A percentile compares a stretch with the other conserved stretches of the same genome.
Conservation (phyloP, 108 stramenopile species). For the Cylindrotheca closterium region DNA sequence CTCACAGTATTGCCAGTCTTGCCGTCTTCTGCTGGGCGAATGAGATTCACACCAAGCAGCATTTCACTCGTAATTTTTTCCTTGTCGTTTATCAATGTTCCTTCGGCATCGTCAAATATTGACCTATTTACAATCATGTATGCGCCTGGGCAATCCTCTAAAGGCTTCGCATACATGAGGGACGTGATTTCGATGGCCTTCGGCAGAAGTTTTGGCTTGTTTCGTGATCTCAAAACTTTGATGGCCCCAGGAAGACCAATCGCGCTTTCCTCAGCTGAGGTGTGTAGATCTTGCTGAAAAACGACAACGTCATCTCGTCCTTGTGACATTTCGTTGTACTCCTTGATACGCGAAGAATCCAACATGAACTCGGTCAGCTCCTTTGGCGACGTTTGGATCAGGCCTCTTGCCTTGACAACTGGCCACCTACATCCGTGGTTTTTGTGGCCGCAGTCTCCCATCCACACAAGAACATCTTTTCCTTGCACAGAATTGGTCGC, state of each 20-base stretch:
- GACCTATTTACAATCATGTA: conserved; percentile 59
- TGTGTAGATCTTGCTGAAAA: conserved; percentile 36
- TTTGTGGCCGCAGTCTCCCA: conserved; percentile 9
- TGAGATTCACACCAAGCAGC: conserved; percentile 49
- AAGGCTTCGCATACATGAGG: conserved; percentile 42
- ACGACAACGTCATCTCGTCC: conserved; percentile 57
- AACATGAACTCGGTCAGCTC: conserved; percentile 47
- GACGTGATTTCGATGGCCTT: conserved; percentile 55
- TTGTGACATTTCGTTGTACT: conserved; percentile 65
- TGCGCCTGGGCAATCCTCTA: conserved; percentile 30
- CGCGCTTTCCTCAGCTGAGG: conserved; percentile 26
- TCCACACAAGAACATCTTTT: conserved; percentile 40
- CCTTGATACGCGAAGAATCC: conserved; percentile 46
- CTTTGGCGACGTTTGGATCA: conserved; percentile 43
- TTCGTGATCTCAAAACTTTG: conserved; percentile 50
- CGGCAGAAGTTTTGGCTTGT: conserved; percentile 44
- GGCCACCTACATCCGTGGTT: conserved; percentile 53
- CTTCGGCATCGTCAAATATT: conserved; percentile 52
- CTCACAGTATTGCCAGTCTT: conserved; percentile 17
- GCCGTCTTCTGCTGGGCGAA: conserved; percentile 37
- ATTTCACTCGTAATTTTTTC: conserved; percentile 57
- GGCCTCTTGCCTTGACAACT: conserved; percentile 55
- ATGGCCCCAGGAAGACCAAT: conserved; percentile 45
- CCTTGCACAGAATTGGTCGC: conserved; percentile 6
- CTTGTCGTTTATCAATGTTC: conserved; percentile 10